Percentiles rank a stretch among this genome's conserved stretches.
Conservation (phyloP, 169 alveolate species). For the Cystoisospora suis region DNA sequence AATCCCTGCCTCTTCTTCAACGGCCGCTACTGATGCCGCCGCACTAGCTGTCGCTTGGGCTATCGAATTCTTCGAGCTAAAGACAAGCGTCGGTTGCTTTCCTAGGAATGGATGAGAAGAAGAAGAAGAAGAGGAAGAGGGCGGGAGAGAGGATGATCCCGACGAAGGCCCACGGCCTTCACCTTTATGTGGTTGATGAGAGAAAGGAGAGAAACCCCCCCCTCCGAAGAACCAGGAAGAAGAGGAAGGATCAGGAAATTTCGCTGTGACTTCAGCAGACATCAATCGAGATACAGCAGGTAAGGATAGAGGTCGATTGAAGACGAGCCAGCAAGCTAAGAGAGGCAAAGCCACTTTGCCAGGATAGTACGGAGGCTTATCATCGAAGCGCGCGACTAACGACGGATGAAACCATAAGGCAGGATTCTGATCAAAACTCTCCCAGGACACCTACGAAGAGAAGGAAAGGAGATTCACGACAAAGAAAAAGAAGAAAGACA, state of each 20-base stretch:
- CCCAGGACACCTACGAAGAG: conserved; percentile 49
- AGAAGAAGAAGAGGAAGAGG: not conserved
- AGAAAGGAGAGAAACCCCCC: not conserved
- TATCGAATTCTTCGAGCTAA: not conserved
- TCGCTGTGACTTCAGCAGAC: conserved; percentile 64
- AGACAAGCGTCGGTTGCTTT: not conserved
- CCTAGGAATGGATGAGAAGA: not conserved
- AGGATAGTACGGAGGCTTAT: conserved; percentile 89
- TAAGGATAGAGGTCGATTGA: conserved; percentile 86
- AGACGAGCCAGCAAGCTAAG: conserved; percentile 85
- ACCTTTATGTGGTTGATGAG: not conserved
- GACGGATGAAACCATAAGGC: conserved; percentile 89
- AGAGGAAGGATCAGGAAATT: not conserved
- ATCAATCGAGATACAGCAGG: conserved; percentile 79
- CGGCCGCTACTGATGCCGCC: not conserved
- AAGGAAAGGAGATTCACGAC: not conserved
- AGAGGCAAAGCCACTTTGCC: conserved; percentile 89
- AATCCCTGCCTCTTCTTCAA: not conserved
- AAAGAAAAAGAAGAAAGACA: not conserved
- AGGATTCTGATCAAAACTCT: conserved; percentile 84
- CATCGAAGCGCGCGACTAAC: conserved; percentile 86
- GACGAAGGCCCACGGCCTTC: not conserved
- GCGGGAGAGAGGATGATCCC: not conserved
- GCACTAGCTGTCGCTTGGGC: conserved; percentile 19
- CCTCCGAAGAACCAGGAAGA: conserved; percentile 16